Percentiles rank a stretch among this genome's conserved stretches.
Evolutionary conservation across 2,329 filamentous ascomycete species (phyloP).

Genomic region (Fusarium nisikadoi): DNA sequence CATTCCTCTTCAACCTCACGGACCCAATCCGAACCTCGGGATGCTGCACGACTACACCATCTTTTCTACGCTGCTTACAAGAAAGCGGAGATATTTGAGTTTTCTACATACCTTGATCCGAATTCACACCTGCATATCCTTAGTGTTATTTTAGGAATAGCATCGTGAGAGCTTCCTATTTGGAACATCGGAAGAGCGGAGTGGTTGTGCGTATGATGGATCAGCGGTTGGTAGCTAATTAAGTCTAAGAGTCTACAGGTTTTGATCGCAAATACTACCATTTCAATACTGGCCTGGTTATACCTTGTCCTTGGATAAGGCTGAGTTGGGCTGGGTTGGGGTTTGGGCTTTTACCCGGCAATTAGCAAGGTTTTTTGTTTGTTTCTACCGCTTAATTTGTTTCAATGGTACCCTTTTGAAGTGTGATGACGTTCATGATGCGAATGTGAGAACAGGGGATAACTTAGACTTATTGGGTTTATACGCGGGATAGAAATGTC

Average conservation of each 20-base stretch:
- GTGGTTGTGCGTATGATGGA: not conserved
- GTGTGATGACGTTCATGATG: slow-evolving; percentile 18
- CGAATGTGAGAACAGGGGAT: not conserved
- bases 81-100: slow-evolving; percentile 3
- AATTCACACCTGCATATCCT: slow-evolving; percentile 16
- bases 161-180: slow-evolving; percentile 23
- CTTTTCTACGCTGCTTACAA: not conserved
- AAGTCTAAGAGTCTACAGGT: not conserved
- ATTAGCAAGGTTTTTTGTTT: not conserved
- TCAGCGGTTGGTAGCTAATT: not conserved
- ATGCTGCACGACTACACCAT: slow-evolving; percentile 31
- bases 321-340: not conserved
- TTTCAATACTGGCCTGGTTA: not conserved
- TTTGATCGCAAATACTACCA: not conserved
- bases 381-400: slow-evolving; percentile 14
- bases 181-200: slow-evolving; percentile 8
- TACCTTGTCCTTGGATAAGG: slow-evolving; percentile 12
- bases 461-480: not conserved
- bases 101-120: not conserved
- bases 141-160: not conserved
- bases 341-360: not conserved
- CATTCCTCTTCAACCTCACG: not conserved
- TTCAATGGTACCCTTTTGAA: not conserved
- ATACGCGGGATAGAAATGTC: not conserved
- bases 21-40: slow-evolving; percentile 21